Conservation (phyloP, 2,329 filamentous ascomycete species). For the Zarea fungicola region DNA sequence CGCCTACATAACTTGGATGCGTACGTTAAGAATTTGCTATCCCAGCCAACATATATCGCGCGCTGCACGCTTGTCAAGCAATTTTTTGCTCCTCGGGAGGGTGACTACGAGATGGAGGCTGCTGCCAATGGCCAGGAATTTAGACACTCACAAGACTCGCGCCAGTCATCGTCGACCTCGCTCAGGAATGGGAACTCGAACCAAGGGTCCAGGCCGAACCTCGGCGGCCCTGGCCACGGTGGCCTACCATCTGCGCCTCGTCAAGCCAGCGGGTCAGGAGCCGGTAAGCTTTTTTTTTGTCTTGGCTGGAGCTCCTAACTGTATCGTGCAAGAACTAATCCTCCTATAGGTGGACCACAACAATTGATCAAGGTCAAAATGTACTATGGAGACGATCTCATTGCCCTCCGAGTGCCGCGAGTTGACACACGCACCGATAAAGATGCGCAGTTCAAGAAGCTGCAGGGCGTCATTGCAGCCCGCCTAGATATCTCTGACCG, state of each 20-base stretch:
- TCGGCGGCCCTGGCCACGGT: constrained; percentile 52
- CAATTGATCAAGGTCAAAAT: constrained; percentile 83
- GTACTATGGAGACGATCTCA: constrained; percentile 85
- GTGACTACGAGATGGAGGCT: constrained; percentile 88
- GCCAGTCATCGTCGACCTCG: constrained; percentile 60
- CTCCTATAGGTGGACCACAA: constrained; percentile 27
- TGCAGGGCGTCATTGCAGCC: constrained; percentile 80
- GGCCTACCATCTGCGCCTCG: constrained; percentile 48
- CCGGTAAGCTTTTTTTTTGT: too few relatives aligned
- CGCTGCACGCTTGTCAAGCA: constrained; percentile 79
- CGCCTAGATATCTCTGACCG: constrained; percentile 67
- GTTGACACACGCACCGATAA: constrained; percentile 6
- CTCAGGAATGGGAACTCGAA: constrained; percentile 54
- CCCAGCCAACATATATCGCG: constrained; percentile 78
- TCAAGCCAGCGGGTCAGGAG: constrained; percentile 32
- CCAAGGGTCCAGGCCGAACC: constrained; percentile 60
- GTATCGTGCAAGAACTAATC: constrained; percentile 34
- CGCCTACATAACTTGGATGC: constrained; percentile 88
- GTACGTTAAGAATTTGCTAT: constrained; percentile 87
- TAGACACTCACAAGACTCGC: constrained; percentile 65
- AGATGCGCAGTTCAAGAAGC: constrained; percentile 70
- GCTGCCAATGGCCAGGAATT: constrained; percentile 69
- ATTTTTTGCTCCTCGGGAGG: constrained; percentile 84
- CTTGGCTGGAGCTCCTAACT: too few relatives aligned
- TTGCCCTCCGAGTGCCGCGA: constrained; percentile 80